These are phyloP conservation scores for Carex cristatella DNA, from an alignment of 176 grass and related monocot genomes.

Conservation along the genomic window DNA sequence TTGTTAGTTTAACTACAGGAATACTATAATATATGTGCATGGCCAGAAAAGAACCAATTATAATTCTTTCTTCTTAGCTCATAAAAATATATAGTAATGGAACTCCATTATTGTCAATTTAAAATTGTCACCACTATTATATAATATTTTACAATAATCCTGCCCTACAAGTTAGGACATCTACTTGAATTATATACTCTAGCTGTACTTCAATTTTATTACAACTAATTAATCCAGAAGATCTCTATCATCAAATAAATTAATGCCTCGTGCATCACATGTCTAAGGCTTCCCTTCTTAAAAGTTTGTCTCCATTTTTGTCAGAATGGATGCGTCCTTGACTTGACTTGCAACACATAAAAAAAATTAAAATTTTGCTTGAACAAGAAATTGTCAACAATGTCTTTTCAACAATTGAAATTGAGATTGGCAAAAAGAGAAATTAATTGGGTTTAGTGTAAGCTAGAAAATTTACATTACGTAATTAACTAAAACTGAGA, in stretches of 20 bases:
- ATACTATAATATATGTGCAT: not conserved
- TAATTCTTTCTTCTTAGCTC: not conserved
- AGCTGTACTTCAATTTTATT: not conserved
- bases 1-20: too few relatives aligned
- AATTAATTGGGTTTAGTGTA: not conserved
- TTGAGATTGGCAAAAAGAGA: not conserved
- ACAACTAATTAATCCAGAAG: not conserved
- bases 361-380: not conserved
- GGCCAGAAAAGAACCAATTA: not conserved
- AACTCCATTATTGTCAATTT: not conserved
- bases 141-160: not conserved
- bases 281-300: not conserved
- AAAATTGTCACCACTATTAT: not conserved
- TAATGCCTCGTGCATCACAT: not conserved
- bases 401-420: not conserved
- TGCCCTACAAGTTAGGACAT: not conserved
- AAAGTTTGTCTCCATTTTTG: not conserved
- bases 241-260: not conserved
- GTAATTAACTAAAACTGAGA: not conserved
- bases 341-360: not conserved
- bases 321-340: not conserved
- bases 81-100: not conserved
- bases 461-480: not conserved
- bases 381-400: not conserved
- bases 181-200: not conserved